A percentile compares a stretch with the other conserved stretches of the same genome.
phyloP scores from a whole-genome alignment of 306 rosid species.

The Glycine latifolia region DNA sequence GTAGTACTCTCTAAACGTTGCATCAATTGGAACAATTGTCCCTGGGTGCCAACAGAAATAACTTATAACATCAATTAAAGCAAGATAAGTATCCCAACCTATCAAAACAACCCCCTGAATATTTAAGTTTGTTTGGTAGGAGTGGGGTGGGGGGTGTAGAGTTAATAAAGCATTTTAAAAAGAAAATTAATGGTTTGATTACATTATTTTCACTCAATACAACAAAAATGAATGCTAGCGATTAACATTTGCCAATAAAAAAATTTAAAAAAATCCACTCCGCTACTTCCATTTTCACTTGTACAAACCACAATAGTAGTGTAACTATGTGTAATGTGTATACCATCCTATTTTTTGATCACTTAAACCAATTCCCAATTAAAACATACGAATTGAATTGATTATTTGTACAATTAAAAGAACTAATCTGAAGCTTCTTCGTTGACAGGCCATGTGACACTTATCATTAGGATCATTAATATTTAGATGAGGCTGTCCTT shows the following conservation, averaged over 20 bases:
- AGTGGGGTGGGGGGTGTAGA: neutral
- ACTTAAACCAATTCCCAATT: conserved; percentile 35
- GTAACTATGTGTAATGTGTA: neutral
- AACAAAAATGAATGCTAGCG: neutral
- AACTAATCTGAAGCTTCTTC: conserved; percentile 4
- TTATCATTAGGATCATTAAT: neutral
- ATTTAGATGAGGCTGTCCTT: neutral
- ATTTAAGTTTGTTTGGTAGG: conserved; percentile 1
- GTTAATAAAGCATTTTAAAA: neutral
- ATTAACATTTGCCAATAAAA: too few species aligned
- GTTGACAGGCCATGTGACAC: conserved; percentile 19
- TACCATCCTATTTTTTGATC: conserved; percentile 4
- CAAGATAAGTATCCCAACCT: neutral
- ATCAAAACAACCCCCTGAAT: neutral
- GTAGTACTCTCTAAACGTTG: conserved; percentile 94
- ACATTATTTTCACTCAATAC: conserved; percentile 18
- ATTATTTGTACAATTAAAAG: conserved; percentile 8
- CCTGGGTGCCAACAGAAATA: conserved; percentile 60
- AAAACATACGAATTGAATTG: conserved; percentile 13
- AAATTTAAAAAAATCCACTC: neutral
- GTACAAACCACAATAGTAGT: conserved; percentile 1
- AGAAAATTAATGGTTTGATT: conserved; percentile 17
- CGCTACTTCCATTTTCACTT: neutral
- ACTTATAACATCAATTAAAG: conserved; percentile 31
- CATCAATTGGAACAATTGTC: conserved; percentile 94